Percentiles rank a stretch among this genome's conserved stretches.
These are phyloP conservation scores for Tulasnella sp. DNA, from an alignment of 768 basidiomycete genomes.

Conservation along the genomic window DNA sequence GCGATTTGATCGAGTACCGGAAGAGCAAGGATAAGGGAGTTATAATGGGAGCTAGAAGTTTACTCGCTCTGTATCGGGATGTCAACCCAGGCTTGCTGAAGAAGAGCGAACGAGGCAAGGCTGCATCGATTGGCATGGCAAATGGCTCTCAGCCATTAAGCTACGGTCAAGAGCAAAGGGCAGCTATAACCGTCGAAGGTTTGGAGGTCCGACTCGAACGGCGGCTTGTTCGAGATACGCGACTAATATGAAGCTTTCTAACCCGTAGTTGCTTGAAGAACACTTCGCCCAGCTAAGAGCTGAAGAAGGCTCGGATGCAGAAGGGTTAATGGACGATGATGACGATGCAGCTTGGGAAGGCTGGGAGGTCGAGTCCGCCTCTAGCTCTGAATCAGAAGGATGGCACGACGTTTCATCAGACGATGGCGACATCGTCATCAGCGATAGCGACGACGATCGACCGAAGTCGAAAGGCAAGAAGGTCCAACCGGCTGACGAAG, in stretches of 20 bases:
- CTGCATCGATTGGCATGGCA: conserved; percentile 66
- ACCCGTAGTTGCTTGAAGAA: conserved; percentile 72
- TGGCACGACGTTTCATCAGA: conserved; percentile 80
- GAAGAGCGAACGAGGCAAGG: conserved; percentile 87
- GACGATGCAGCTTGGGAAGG: conserved; percentile 70
- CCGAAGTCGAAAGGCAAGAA: conserved; percentile 26
- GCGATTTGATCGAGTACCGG: conserved; percentile 88
- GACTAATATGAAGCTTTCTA: background rate
- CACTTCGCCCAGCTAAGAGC: conserved; percentile 66
- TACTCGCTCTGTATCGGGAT: conserved; percentile 88
- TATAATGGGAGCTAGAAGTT: conserved; percentile 75
- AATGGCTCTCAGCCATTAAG: conserved; percentile 53
- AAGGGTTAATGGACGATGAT: conserved; percentile 36
- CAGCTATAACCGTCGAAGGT: conserved; percentile 82
- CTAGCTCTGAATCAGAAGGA: conserved; percentile 52
- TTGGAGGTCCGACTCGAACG: conserved; percentile 51
- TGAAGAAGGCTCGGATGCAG: conserved; percentile 45
- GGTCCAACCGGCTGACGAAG: conserved; percentile 18
- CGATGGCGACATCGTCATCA: conserved; percentile 61
- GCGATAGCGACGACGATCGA: conserved; percentile 75
- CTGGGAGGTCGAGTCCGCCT: conserved; percentile 80
- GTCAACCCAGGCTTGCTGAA: conserved; percentile 92
- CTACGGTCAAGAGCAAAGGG: conserved; percentile 70
- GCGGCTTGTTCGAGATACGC: background rate
- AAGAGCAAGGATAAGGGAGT: conserved; percentile 95